These are phyloP conservation scores for Fusarium succisae DNA, from an alignment of 2,329 filamentous ascomycete genomes.

Conservation along the genomic window DNA sequence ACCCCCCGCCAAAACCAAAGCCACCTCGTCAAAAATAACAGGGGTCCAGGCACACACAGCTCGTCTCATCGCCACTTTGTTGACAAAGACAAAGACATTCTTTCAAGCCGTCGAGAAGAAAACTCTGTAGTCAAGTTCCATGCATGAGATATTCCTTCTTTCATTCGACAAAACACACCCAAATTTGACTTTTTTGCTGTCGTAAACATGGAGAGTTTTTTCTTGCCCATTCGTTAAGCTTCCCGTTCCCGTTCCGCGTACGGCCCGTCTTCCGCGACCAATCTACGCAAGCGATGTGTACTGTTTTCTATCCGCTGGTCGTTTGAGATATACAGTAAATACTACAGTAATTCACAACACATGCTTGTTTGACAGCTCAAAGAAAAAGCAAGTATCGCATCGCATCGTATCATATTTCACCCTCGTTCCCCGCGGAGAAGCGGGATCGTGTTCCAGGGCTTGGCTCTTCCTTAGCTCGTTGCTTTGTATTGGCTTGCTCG, in stretches of 20 bases:
- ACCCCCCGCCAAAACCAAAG: neutral
- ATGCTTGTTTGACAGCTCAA: constrained; percentile 6
- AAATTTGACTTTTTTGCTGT: neutral
- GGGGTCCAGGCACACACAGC: constrained; percentile 9
- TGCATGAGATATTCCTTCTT: neutral
- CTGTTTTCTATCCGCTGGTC: neutral
- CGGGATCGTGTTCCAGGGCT: constrained; percentile 15
- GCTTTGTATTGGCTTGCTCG: neutral
- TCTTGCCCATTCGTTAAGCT: neutral
- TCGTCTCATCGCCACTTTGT: neutral
- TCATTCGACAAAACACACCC: neutral
- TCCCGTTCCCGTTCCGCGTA: constrained; percentile 6
- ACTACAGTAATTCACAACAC: neutral
- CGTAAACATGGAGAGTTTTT: neutral
- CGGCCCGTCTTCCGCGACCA: constrained; percentile 26
- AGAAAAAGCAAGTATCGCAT: neutral
- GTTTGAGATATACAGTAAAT: neutral
- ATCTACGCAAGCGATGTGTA: constrained; percentile 1
- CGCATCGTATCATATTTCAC: neutral
- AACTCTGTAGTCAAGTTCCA: neutral
- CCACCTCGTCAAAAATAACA: neutral
- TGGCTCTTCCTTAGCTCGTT: constrained; percentile 6
- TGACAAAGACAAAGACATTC: neutral
- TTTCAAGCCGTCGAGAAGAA: neutral
- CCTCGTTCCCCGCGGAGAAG: constrained; percentile 7